Evolutionary conservation across 768 basidiomycete species (phyloP).

Genomic region (Phlebiopsis gigantea): DNA sequence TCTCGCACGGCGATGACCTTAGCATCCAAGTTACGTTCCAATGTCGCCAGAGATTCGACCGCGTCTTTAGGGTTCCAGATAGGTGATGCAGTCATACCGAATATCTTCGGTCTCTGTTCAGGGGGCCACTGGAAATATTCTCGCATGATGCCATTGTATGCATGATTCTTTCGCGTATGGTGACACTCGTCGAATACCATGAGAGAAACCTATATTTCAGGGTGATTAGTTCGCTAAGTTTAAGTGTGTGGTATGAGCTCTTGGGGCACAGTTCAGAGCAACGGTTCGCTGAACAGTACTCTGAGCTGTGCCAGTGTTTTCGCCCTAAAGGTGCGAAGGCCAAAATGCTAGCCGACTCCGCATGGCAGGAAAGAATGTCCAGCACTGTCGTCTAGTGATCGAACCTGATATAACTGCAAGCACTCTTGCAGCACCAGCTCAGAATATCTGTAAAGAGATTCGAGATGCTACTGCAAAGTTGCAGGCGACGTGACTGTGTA

Average conservation of each 20-base stretch:
- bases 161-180: constrained; percentile 50
- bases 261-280: background rate
- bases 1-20: constrained; percentile 72
- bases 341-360: background rate
- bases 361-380: background rate
- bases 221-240: background rate
- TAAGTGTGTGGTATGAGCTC: background rate
- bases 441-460: background rate
- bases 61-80: constrained; percentile 78
- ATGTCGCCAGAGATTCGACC: constrained; percentile 47
- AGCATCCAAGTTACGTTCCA: constrained; percentile 70
- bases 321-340: background rate
- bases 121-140: constrained; percentile 45
- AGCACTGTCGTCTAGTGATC: background rate
- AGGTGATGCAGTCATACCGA: constrained; percentile 91
- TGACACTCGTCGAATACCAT: constrained; percentile 57
- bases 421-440: background rate
- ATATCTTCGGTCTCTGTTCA: constrained; percentile 66
- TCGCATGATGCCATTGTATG: constrained; percentile 54
- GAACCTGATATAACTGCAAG: background rate
- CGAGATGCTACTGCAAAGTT: background rate
- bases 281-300: background rate
- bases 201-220: constrained; percentile 42
- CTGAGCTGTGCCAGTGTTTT: background rate
- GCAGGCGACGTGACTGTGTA: background rate